Evolutionary conservation across 2,329 filamentous ascomycete species (phyloP), one percentile per base, ranked within the genome.

Genomic region (Aspergillus novofumigatus): DNA sequence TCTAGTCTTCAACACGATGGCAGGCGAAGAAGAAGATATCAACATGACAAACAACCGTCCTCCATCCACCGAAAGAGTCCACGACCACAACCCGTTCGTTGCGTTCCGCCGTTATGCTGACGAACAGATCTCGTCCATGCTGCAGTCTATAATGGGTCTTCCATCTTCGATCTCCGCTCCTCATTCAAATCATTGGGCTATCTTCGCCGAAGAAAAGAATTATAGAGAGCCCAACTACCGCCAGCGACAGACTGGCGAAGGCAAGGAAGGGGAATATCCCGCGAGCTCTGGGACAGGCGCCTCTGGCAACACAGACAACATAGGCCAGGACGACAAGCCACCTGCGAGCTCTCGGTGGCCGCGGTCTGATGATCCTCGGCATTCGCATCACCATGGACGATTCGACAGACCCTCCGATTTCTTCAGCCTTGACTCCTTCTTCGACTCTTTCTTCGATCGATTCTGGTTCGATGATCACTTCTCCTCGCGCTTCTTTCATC

Each of bases 41-140:
- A 59, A 61, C 29, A 53, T 54, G 41, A 53, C 62, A 14, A 52
- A 54, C 32, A 51, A 62, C 51, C 56, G 56, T 26, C 38, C 56
- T 42, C 54, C 51, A 54, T 53, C 50, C 56, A 58, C 52, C 56
- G 52, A 64, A 49, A 55, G 57, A 57, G 55, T 61, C 17, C 60
- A 77, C 53, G 68, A 75, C 57, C 71, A 77, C 58, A 85, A 85
- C 58, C 82, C 83, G 1, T 86, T 86, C 69, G 78, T 84, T 55
- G 76, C 79, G 29, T 86, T 86, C 72, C 84, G 84, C 62, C 81
- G 80, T 60, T 85, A 83, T 67, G 81, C 83, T 55, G 84, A 87
- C 63, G 79, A 81, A 49, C 81, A 83, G 56, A 77, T 86, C 62
- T 79, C 78, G 8, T 80, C 79, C 17, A 69, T 86, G 52, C 70